Evolutionary conservation across 2,329 filamentous ascomycete genomes (phyloP).

Genomic region (Stachybotrys elegans): DNA sequence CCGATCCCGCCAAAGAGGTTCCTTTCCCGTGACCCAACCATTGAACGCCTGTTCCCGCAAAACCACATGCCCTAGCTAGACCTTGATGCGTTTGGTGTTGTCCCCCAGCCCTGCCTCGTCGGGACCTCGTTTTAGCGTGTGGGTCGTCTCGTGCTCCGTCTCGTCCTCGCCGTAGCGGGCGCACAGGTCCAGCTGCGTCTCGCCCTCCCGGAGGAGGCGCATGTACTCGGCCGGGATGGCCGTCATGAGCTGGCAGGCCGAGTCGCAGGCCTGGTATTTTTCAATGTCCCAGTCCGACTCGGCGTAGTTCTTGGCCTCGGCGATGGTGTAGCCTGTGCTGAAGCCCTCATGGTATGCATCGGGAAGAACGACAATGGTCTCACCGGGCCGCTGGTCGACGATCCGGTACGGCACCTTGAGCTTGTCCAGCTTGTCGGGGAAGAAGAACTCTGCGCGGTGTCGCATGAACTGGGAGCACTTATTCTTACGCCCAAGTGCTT

Average conservation of each 20-base stretch:
- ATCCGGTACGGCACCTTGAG: slow-evolving; percentile 31
- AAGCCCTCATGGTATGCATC: slow-evolving; percentile 36
- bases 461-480: slow-evolving; percentile 36
- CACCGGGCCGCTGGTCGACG: slow-evolving; percentile 32
- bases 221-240: slow-evolving; percentile 30
- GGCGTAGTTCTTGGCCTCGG: slow-evolving; percentile 35
- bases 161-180: slow-evolving; percentile 16
- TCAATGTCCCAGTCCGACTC: slow-evolving; percentile 28
- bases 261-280: slow-evolving; percentile 28
- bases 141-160: slow-evolving; percentile 6
- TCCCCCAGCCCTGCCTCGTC: too few relatives aligned
- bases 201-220: slow-evolving; percentile 23
- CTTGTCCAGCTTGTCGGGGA: slow-evolving; percentile 32
- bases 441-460: slow-evolving; percentile 35
- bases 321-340: slow-evolving; percentile 35
- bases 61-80: too few relatives aligned
- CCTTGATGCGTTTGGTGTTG: too few relatives aligned
- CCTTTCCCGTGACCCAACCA: too few relatives aligned
- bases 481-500: slow-evolving; percentile 23
- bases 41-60: too few relatives aligned
- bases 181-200: slow-evolving; percentile 28
- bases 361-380: slow-evolving; percentile 33
- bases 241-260: slow-evolving; percentile 25
- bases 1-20: too few relatives aligned
- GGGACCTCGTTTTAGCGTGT: slow-evolving; percentile 6